Conservation (phyloP, 202 grass and related monocot species). For the Zizania palustris region DNA sequence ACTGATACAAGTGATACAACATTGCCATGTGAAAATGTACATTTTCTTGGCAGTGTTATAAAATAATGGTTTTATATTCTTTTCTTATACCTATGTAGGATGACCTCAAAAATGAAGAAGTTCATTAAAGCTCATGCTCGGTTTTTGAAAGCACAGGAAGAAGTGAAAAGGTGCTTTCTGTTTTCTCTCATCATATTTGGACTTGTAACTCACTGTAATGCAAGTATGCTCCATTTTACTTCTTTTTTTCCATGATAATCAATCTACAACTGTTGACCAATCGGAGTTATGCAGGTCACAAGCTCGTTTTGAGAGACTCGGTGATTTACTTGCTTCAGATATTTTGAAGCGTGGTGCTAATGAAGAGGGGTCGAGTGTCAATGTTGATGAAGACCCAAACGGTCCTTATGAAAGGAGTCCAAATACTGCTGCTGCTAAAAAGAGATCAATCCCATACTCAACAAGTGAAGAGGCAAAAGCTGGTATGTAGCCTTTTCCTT, state of each 20-base stretch:
- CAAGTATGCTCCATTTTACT: background rate
- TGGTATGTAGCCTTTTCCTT: conserved; percentile 47
- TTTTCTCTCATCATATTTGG: conserved; percentile 38
- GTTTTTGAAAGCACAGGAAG: conserved; percentile 77
- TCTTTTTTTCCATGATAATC: conserved; percentile 35
- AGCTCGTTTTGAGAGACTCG: conserved; percentile 70
- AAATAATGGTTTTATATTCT: conserved; percentile 22
- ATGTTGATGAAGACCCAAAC: conserved; percentile 57
- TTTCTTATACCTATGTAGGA: conserved; percentile 55
- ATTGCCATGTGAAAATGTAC: background rate
- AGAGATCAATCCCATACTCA: conserved; percentile 61
- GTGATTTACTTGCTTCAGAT: conserved; percentile 68
- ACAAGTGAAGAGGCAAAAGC: conserved; percentile 68
- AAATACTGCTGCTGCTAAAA: conserved; percentile 62
- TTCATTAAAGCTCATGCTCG: conserved; percentile 77
- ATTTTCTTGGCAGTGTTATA: conserved; percentile 21
- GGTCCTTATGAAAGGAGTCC: conserved; percentile 62
- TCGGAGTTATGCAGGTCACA: conserved; percentile 65
- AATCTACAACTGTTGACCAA: conserved; percentile 33
- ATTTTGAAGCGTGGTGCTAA: conserved; percentile 63
- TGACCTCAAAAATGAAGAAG: conserved; percentile 86
- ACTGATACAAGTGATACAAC: no score
- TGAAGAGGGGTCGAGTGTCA: conserved; percentile 71
- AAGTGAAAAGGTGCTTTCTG: conserved; percentile 69
- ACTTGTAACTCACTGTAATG: background rate